These are phyloP conservation scores for Ilex asprella DNA, from an alignment of 257 asterid species.

Conservation along the genomic window DNA sequence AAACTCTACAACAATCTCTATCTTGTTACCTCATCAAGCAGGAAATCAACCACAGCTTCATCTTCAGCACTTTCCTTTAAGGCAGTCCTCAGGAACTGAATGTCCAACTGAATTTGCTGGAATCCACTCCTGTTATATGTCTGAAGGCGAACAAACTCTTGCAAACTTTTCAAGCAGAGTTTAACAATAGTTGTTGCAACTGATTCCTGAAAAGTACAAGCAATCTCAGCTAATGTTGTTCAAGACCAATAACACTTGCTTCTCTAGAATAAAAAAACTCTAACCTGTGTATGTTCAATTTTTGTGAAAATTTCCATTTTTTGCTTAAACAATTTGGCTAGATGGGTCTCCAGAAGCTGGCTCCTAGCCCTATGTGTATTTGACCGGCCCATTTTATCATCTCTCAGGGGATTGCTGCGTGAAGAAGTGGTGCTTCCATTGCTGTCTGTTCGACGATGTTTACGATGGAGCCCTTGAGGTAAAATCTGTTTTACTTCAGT, in stretches of 20 bases:
- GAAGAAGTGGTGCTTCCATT: constrained; percentile 91
- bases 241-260: constrained; percentile 4
- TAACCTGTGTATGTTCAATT: constrained; percentile 85
- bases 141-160: constrained; percentile 88
- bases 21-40: constrained; percentile 81
- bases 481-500: constrained; percentile 65
- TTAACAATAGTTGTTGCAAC: constrained; percentile 61
- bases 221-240: constrained; percentile 8
- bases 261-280: constrained; percentile 15
- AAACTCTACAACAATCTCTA: neutral
- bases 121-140: constrained; percentile 91
- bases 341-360: constrained; percentile 95
- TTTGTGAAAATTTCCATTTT: constrained; percentile 93
- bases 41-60: constrained; percentile 88
- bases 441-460: constrained; percentile 85
- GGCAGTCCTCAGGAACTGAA: constrained; percentile 67
- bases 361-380: constrained; percentile 89
- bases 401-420: constrained; percentile 89
- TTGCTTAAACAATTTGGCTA: constrained; percentile 90
- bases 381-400: constrained; percentile 63
- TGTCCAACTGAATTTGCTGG: constrained; percentile 94
- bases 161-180: constrained; percentile 83
- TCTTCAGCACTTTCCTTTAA: constrained; percentile 75
- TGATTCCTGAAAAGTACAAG: constrained; percentile 61
- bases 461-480: constrained; percentile 63